These are phyloP conservation scores for Pinus tabuliformis DNA, from an alignment of 75 land plant genomes.

Conservation along the genomic window DNA sequence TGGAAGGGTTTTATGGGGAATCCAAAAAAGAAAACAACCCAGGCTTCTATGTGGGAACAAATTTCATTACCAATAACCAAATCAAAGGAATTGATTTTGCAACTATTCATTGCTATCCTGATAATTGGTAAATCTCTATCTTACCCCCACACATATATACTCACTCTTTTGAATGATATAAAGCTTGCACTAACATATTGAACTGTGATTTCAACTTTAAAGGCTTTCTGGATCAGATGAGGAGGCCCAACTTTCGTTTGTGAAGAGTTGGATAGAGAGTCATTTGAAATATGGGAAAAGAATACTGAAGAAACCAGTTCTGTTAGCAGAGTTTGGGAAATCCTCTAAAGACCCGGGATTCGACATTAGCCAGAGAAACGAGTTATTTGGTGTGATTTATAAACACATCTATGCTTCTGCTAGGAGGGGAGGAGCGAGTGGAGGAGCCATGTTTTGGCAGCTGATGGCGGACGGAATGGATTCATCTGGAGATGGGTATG, in stretches of 20 bases:
- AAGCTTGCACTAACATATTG: neutral
- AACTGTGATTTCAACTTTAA: neutral
- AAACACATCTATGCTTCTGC: constrained; percentile 32
- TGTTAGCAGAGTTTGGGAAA: constrained; percentile 54
- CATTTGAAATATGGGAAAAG: constrained; percentile 29
- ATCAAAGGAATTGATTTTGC: constrained; percentile 56
- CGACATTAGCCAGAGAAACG: constrained; percentile 9
- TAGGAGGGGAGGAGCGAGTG: constrained; percentile 15
- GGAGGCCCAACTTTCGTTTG: constrained; percentile 26
- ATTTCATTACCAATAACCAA: constrained; percentile 56
- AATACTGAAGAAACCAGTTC: constrained; percentile 38
- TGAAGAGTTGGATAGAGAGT: constrained; percentile 26
- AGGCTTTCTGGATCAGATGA: constrained; percentile 33
- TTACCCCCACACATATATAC: neutral
- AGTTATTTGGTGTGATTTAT: constrained; percentile 17
- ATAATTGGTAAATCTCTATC: constrained; percentile 43
- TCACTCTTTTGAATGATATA: neutral
- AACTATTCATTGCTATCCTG: constrained; percentile 73
- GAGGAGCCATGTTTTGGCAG: constrained; percentile 52
- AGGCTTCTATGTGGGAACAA: constrained; percentile 46
- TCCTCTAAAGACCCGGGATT: constrained; percentile 9
- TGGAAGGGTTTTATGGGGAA: constrained; percentile 72
- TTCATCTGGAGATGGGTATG: constrained; percentile 13
- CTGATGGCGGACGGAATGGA: constrained; percentile 10
- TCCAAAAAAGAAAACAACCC: constrained; percentile 34